Percentiles rank a stretch among this genome's conserved stretches.
Evolutionary conservation across 78 protist species (phyloP).

Genomic region (Dictyostelium brefeldianum): DNA sequence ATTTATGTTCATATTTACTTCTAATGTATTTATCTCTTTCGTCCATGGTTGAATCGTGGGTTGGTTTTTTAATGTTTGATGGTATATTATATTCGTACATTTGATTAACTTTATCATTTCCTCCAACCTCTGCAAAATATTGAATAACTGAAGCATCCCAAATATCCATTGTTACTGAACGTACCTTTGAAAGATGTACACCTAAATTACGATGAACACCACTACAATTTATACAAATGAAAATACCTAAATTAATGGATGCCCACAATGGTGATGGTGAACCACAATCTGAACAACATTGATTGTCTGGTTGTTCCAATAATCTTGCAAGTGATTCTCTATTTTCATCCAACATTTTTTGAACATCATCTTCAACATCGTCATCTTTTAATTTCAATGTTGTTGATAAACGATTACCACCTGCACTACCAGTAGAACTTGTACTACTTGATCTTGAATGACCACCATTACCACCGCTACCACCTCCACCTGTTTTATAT

Average conservation of each 20-base stretch:
- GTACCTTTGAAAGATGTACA: constrained; percentile 89
- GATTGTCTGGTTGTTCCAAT: constrained; percentile 28
- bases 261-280: constrained; percentile 88
- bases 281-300: constrained; percentile 83
- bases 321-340: constrained; percentile 29
- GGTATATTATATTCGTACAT: constrained; percentile 66
- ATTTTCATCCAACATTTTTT: constrained; percentile 45
- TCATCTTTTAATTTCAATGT: constrained; percentile 28
- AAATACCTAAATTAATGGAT: constrained; percentile 83
- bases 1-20: constrained; percentile 68
- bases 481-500: constrained; percentile 33
- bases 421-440: not conserved
- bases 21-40: constrained; percentile 64
- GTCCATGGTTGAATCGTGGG: constrained; percentile 41
- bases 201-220: constrained; percentile 92
- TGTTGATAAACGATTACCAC: not conserved
- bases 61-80: constrained; percentile 11
- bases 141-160: constrained; percentile 64
- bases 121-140: constrained; percentile 32
- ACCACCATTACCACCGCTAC: not conserved
- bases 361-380: constrained; percentile 62
- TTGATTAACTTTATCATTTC: constrained; percentile 80
- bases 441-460: constrained; percentile 12
- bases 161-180: constrained; percentile 83
- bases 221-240: constrained; percentile 89